Evolutionary conservation across 768 basidiomycete species (phyloP).

Genomic region (Hemileccinum impolitum): DNA sequence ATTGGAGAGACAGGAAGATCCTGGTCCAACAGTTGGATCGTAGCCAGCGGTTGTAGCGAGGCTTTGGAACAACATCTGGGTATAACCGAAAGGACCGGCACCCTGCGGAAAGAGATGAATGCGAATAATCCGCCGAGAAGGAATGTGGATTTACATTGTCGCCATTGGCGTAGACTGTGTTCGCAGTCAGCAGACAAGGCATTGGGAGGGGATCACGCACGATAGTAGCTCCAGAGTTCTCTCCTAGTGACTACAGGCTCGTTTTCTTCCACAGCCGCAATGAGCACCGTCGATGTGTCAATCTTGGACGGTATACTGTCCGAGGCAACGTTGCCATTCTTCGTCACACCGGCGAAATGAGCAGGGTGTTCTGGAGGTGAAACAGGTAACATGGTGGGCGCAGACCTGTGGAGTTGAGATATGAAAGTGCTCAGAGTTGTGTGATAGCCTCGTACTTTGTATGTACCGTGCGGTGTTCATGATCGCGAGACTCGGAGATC

Average conservation of each 20-base stretch:
- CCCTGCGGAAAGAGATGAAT: conserved; percentile 41
- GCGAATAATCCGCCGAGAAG: neutral
- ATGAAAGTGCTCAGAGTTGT: neutral
- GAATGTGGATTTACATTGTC: conserved; percentile 52
- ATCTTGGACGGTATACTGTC: conserved; percentile 4
- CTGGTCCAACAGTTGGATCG: conserved; percentile 66
- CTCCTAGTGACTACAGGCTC: conserved; percentile 69
- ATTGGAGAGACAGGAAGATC: conserved; percentile 57
- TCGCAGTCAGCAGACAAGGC: neutral
- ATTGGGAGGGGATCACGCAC: conserved; percentile 30
- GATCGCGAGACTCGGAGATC: too few relatives aligned
- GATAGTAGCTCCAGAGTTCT: conserved; percentile 80
- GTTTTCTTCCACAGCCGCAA: conserved; percentile 41
- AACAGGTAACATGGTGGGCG: conserved; percentile 4
- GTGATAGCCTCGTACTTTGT: neutral
- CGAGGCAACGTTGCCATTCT: conserved; percentile 4
- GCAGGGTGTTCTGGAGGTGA: conserved; percentile 1
- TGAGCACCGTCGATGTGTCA: conserved; percentile 25
- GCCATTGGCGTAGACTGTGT: conserved; percentile 75
- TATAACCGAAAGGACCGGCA: conserved; percentile 66
- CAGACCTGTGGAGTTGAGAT: too few relatives aligned
- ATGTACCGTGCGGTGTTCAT: neutral
- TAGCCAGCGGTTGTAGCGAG: conserved; percentile 68
- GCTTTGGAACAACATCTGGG: conserved; percentile 74
- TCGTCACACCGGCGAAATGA: neutral